These are phyloP conservation scores for Cyberlindnera suaveolens DNA, from an alignment of 805 yeast species.

Conservation along the genomic window DNA sequence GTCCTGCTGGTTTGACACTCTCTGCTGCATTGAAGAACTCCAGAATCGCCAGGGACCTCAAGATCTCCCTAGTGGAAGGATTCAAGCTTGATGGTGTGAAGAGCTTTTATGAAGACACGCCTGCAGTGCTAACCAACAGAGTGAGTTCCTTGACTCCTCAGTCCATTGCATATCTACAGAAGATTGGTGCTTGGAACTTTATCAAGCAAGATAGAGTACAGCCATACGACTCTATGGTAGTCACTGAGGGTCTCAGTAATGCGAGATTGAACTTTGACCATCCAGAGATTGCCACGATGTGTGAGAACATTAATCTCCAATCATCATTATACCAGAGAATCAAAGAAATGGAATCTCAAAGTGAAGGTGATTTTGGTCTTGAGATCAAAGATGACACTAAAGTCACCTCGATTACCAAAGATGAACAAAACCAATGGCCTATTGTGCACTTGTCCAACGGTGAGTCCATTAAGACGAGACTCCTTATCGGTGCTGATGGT, in stretches of 20 bases:
- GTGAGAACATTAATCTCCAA: constrained; percentile 82
- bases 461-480: constrained; percentile 52
- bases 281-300: constrained; percentile 71
- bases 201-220: constrained; percentile 67
- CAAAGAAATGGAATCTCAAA: constrained; percentile 31
- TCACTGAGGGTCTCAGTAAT: constrained; percentile 76
- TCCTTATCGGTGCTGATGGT: constrained; percentile 95
- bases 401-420: constrained; percentile 48
- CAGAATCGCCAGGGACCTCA: constrained; percentile 50
- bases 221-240: constrained; percentile 73
- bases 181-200: constrained; percentile 72
- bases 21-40: constrained; percentile 75
- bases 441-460: constrained; percentile 64
- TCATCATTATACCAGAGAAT: constrained; percentile 57
- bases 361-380: constrained; percentile 21
- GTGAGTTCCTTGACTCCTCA: constrained; percentile 84
- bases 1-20: constrained; percentile 91
- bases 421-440: constrained; percentile 62
- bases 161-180: constrained; percentile 56
- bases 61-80: constrained; percentile 71
- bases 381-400: constrained; percentile 59
- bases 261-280: constrained; percentile 69
- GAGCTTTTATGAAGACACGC: constrained; percentile 32
- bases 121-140: constrained; percentile 60
- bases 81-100: constrained; percentile 48